Conservation (phyloP, 495 filamentous ascomycete genomes). For the Barbatosphaeria neglecta region DNA sequence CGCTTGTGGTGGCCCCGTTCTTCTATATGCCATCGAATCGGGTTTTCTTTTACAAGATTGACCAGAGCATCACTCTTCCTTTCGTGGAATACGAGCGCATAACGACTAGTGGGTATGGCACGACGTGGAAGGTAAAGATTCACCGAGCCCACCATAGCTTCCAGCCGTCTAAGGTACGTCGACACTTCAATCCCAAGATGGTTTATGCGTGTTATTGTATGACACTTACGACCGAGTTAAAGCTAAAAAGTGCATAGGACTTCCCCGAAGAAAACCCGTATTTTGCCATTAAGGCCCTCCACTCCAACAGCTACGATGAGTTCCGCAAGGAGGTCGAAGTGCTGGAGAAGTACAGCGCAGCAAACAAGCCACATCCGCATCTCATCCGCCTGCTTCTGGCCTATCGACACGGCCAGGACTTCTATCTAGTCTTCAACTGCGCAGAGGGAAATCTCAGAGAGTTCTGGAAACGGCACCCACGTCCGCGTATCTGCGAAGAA, state of each 20-base stretch:
- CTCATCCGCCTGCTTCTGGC: conserved; percentile 14
- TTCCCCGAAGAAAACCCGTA: not conserved
- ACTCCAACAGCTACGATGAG: not conserved
- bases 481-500: not conserved
- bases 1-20: not conserved
- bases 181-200: not conserved
- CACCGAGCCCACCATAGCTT: not conserved
- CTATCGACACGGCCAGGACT: conserved; percentile 4
- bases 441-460: conserved; percentile 9
- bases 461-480: conserved; percentile 4
- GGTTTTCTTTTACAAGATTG: not conserved
- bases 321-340: conserved; percentile 10
- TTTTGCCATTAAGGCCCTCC: conserved; percentile 5
- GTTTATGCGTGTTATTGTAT: not conserved
- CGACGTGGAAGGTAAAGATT: not conserved
- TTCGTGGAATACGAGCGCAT: not conserved
- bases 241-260: not conserved
- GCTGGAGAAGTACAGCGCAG: conserved; percentile 11
- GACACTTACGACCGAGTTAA: not conserved
- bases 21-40: not conserved
- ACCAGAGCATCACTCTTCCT: not conserved
- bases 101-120: not conserved
- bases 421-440: conserved; percentile 15
- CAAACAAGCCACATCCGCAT: conserved; percentile 8
- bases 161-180: not conserved